phyloP scores from a whole-genome alignment of 2,329 filamentous ascomycete genomes.

The Nothophaeocryptopus gaeumannii region DNA sequence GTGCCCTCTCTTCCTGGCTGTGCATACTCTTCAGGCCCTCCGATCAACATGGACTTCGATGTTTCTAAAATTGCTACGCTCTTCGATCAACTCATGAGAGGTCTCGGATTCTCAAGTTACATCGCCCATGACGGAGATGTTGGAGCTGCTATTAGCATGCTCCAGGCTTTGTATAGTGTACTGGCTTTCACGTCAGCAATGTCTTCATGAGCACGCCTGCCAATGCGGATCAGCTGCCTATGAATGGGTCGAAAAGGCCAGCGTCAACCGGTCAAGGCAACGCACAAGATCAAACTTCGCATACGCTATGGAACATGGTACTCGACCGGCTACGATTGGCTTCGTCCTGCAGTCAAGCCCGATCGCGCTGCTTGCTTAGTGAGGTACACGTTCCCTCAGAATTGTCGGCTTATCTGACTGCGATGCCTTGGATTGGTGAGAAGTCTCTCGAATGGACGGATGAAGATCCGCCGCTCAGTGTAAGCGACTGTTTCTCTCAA shows the following conservation, averaged over 20 bases:
- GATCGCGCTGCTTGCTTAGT: conserved; percentile 2
- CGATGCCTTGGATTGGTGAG: conserved; percentile 43
- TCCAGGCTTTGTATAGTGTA: conserved; percentile 28
- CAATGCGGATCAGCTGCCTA: background rate
- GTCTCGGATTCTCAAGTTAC: conserved; percentile 52
- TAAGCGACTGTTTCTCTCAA: background rate
- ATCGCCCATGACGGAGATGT: conserved; percentile 56
- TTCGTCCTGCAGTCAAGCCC: background rate
- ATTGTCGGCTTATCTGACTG: too few relatives aligned
- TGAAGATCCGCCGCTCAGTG: conserved; percentile 12
- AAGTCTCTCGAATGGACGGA: conserved; percentile 55
- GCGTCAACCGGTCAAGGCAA: background rate
- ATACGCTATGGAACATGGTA: conserved; percentile 5
- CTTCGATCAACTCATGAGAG: conserved; percentile 50
- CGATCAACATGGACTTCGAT: conserved; percentile 42
- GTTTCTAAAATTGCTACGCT: conserved; percentile 39
- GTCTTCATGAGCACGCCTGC: background rate
- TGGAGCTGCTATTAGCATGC: conserved; percentile 41
- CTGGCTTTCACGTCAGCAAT: background rate
- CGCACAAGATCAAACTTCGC: background rate
- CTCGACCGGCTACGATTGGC: conserved; percentile 2
- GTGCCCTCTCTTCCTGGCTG: conserved; percentile 54
- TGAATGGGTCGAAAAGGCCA: background rate
- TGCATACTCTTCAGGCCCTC: conserved; percentile 42
- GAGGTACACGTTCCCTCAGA: too few relatives aligned